Percentiles rank a stretch among this genome's conserved stretches.
Conservation (phyloP, 257 asterid genomes). For the Eucommia ulmoides region DNA sequence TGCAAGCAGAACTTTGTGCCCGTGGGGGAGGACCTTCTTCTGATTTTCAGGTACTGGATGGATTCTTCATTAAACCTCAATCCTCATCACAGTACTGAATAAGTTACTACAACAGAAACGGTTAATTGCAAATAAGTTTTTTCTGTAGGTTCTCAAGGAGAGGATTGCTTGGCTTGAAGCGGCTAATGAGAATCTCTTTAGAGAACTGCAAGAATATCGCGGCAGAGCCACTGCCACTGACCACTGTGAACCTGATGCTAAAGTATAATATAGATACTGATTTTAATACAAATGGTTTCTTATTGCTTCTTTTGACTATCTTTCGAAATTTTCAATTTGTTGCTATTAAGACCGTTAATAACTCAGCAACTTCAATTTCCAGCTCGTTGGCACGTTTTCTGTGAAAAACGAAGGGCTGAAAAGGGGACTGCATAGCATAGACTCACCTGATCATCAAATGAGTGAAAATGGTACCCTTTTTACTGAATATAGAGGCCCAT, state of each 20-base stretch:
- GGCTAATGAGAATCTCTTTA: constrained; percentile 70
- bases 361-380: constrained; percentile 10
- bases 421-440: constrained; percentile 87
- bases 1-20: constrained; percentile 96
- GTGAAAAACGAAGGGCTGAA: constrained; percentile 73
- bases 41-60: constrained; percentile 66
- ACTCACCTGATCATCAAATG: constrained; percentile 88
- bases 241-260: constrained; percentile 39
- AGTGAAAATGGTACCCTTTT: constrained; percentile 62
- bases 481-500: no score
- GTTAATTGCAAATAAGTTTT: constrained; percentile 3
- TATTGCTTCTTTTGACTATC: background rate
- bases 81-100: no score
- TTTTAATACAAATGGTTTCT: background rate
- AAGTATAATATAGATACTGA: constrained; percentile 31
- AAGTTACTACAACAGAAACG: no score
- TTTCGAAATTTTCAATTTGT: background rate
- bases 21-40: constrained; percentile 83
- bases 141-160: constrained; percentile 72
- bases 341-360: background rate
- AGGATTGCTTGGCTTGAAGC: constrained; percentile 89
- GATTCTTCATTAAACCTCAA: no score
- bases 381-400: constrained; percentile 42
- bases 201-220: constrained; percentile 76
- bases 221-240: constrained; percentile 34